A percentile compares a stretch with the other conserved stretches of the same genome.
Evolutionary conservation across 768 basidiomycete species (phyloP).

Genomic region (Coprinopsis sp.): DNA sequence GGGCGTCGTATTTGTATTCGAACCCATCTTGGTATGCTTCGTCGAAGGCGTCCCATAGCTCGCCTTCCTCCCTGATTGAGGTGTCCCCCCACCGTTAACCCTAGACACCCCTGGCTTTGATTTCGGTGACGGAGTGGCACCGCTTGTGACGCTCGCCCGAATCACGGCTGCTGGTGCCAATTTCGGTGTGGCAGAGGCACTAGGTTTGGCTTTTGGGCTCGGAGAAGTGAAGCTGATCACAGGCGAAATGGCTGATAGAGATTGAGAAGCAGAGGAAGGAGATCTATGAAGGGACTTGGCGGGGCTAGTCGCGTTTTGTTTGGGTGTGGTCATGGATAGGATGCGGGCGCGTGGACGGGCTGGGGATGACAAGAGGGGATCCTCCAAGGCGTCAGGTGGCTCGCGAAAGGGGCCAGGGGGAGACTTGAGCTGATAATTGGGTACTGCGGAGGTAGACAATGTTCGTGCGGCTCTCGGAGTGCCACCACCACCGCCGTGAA

Average conservation of each 20-base stretch:
- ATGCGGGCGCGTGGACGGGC: conserved; percentile 36
- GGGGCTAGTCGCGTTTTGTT: conserved; percentile 17
- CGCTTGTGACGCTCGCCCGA: too few relatives aligned
- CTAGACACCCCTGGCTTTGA: conserved; percentile 8
- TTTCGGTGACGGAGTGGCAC: conserved; percentile 1
- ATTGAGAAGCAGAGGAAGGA: conserved; percentile 19
- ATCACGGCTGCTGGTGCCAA: too few relatives aligned
- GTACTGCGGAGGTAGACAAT: conserved; percentile 19
- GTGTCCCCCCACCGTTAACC: conserved; percentile 7
- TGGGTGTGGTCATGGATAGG: conserved; percentile 40
- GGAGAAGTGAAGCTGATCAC: conserved; percentile 37
- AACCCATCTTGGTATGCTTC: background rate
- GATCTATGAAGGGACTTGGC: conserved; percentile 23
- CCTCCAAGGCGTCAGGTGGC: conserved; percentile 8
- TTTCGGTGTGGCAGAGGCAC: conserved; percentile 19
- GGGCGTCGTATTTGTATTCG: conserved; percentile 17
- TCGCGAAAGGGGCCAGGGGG: conserved; percentile 13
- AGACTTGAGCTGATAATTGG: conserved; percentile 16
- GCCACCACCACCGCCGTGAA: too few relatives aligned
- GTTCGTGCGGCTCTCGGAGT: too few relatives aligned
- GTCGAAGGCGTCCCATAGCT: conserved; percentile 5
- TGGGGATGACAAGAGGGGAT: conserved; percentile 21
- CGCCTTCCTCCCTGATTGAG: conserved; percentile 6
- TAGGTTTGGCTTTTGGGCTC: conserved; percentile 31
- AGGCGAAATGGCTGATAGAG: conserved; percentile 22